Base-by-base conservation (phyloP, 495 filamentous ascomycete genomes). In the Cercophora sp. region DNA sequence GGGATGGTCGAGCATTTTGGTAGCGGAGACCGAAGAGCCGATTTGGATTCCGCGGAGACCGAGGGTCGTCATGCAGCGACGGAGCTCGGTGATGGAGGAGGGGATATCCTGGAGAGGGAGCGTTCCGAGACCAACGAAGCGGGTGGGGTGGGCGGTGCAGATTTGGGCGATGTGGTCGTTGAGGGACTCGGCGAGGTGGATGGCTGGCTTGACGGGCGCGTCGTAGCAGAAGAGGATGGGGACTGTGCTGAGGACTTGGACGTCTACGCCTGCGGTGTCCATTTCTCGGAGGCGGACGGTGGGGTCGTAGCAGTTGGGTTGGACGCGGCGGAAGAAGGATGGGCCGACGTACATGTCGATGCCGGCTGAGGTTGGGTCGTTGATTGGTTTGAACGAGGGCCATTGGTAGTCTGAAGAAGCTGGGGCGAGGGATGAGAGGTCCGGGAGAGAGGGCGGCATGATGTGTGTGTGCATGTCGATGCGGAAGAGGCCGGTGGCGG, bases 71-170 rank as follows among this genome's bases (percentile, higher is more conserved):
- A n/a, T 27, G 1, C 57, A 3, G n/a, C 62, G 44, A 63, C 86
- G 81, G 8, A 91, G 62, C 24, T 89, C 71, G 8, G 73, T 77
- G n/a, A 81, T 74, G 3, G 87, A 85, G 3, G 77, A 76, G 8
- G 72, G 70, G 0, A 87, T 66, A 41, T 80, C 70, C 36, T 63
- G 58, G 23, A 89, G 57, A 5, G 72, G 66, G 47, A 65, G 51
- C 10, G 59, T 62, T 6, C 25, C 59, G 24, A 65, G 31, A 16
- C 59, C 62, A 18, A 62, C 59, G 15, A 65, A 65, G 9, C 62
- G 37, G 1, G 32, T 42, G 9, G 54, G 54, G 8, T 37, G 18
- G 16, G 6, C 6, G 2, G 4, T 24, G 24, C 56, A 59, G 0
- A 62, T 46, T 6, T 25, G 15, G 2, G 48, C 31, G 34, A 65